Evolutionary conservation across 2,329 filamentous ascomycete genomes (phyloP).

Genomic region (Xylaria sp.): DNA sequence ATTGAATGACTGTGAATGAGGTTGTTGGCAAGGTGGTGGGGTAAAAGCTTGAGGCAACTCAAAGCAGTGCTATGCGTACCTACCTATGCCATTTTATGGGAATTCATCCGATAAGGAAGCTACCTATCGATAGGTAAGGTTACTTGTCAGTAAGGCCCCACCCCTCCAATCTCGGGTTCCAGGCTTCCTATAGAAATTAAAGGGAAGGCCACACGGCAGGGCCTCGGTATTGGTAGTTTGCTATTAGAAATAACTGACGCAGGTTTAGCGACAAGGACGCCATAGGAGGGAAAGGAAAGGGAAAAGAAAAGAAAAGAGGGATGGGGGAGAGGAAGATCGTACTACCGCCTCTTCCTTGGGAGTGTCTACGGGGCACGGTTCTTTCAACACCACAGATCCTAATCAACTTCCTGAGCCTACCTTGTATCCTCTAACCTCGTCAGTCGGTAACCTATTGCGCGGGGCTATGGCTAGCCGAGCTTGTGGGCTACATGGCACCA

Average conservation of each 20-base stretch:
- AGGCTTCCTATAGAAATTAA: background rate
- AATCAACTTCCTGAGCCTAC: constrained; percentile 10
- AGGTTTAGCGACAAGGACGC: background rate
- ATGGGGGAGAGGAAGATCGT: background rate
- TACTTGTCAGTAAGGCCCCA: too few species aligned
- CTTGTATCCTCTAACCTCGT: constrained; percentile 31
- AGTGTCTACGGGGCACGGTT: too few species aligned
- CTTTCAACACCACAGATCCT: background rate
- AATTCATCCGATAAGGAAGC: too few species aligned
- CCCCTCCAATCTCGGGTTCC: too few species aligned
- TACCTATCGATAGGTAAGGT: too few species aligned
- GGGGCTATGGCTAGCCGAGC: constrained; percentile 20
- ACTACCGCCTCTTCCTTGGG: background rate
- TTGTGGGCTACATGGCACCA: constrained; percentile 9
- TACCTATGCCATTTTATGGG: too few species aligned
- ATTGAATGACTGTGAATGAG: too few species aligned
- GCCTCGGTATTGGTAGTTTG: background rate
- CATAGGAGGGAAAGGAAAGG: constrained; percentile 11
- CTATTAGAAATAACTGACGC: background rate
- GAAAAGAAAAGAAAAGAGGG: constrained; percentile 16
- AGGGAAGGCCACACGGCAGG: background rate
- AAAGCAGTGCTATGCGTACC: too few species aligned
- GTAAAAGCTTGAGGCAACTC: too few species aligned
- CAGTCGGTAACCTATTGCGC: constrained; percentile 29
- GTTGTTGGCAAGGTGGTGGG: too few species aligned